These are phyloP conservation scores for Catenaria anguillulae DNA, from an alignment of 371 early-diverging fungal species.

Conservation along the genomic window DNA sequence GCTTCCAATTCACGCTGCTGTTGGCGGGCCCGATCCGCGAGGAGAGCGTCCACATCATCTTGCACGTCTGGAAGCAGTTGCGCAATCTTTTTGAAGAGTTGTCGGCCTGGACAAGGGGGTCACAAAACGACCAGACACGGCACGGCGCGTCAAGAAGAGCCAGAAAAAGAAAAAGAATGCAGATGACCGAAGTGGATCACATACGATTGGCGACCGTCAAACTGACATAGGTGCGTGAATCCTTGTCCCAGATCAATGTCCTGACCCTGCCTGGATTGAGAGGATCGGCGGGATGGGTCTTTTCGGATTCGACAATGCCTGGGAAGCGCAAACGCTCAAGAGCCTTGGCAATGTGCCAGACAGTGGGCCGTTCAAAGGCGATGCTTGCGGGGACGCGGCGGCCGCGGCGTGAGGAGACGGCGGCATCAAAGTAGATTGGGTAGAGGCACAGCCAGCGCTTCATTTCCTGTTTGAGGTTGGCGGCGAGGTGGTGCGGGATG, in stretches of 20 bases:
- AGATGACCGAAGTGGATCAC: neutral
- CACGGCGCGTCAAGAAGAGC: neutral
- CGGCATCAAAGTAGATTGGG: conserved; percentile 34
- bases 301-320: conserved; percentile 20
- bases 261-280: conserved; percentile 22
- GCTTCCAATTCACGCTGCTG: conserved; percentile 10
- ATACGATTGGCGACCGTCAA: conserved; percentile 13
- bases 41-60: conserved; percentile 7
- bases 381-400: conserved; percentile 17
- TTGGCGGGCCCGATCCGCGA: conserved; percentile 14
- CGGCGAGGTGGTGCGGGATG: neutral
- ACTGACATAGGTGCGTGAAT: conserved; percentile 2
- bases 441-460: conserved; percentile 29
- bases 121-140: too few species aligned
- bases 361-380: conserved; percentile 23
- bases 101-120: neutral
- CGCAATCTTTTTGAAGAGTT: neutral
- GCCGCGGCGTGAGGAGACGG: conserved; percentile 15
- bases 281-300: conserved; percentile 22
- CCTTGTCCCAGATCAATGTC: conserved; percentile 13
- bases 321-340: conserved; percentile 20
- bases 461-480: neutral
- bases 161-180: too few species aligned
- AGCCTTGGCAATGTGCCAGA: conserved; percentile 30
- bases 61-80: conserved; percentile 13